phyloP scores from a whole-genome alignment of 805 yeast species.

The Candida glaebosa region DNA sequence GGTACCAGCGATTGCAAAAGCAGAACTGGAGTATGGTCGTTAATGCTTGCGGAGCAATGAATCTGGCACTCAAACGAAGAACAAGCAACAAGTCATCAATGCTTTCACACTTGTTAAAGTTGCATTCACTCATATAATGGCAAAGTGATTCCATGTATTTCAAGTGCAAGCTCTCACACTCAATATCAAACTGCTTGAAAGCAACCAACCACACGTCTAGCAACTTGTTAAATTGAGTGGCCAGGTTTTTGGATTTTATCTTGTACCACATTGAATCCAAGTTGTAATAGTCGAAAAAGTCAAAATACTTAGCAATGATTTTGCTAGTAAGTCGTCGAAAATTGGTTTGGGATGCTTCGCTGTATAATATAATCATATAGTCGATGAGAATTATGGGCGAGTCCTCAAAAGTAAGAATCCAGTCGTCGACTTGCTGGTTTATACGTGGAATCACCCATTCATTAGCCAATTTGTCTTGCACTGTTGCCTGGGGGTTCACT shows the following conservation, averaged over 20 bases:
- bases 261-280: conserved; percentile 13
- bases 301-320: conserved; percentile 10
- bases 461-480: conserved; percentile 12
- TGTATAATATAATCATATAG: conserved; percentile 15
- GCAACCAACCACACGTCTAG: conserved; percentile 13
- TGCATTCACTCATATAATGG: conserved; percentile 6
- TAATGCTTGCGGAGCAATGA: neutral
- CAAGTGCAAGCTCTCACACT: neutral
- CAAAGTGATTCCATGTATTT: conserved; percentile 6
- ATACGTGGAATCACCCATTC: conserved; percentile 20
- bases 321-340: conserved; percentile 6
- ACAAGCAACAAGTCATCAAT: conserved; percentile 1
- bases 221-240: conserved; percentile 7
- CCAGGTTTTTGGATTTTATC: neutral
- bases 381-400: conserved; percentile 18
- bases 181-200: conserved; percentile 11
- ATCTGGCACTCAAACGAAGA: neutral
- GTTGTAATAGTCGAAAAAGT: conserved; percentile 9
- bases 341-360: conserved; percentile 1
- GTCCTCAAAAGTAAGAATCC: conserved; percentile 11
- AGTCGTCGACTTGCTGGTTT: conserved; percentile 8
- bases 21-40: conserved; percentile 20
- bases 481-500: conserved; percentile 9
- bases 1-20: conserved; percentile 38
- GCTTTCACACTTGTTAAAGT: neutral